phyloP scores from a whole-genome alignment of 2,329 filamentous ascomycete species.

The Sarocladium strictum region DNA sequence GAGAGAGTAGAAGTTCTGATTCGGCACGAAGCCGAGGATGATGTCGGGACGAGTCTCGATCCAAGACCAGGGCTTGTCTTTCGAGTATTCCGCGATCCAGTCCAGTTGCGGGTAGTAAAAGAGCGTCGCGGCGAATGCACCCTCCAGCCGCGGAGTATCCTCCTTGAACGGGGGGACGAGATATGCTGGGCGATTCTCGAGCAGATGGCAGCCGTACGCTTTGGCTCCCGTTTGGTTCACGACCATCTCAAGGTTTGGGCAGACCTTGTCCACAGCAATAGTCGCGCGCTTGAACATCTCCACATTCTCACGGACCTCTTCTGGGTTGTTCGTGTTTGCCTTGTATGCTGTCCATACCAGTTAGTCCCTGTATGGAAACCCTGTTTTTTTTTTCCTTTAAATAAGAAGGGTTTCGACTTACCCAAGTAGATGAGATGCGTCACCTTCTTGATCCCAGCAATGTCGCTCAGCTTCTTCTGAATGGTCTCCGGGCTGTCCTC shows the following conservation, averaged over 20 bases:
- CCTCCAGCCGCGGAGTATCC: conserved; percentile 5
- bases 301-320: conserved; percentile 30
- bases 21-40: conserved; percentile 34
- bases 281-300: conserved; percentile 33
- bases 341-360: conserved; percentile 27
- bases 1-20: conserved; percentile 32
- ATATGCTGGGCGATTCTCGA: conserved; percentile 29
- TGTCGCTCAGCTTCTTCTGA: conserved; percentile 24
- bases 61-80: conserved; percentile 32
- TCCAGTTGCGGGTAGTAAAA: conserved; percentile 24
- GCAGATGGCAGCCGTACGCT: conserved; percentile 34
- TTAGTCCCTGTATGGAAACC: not conserved
- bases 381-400: too few species aligned
- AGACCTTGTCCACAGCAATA: conserved; percentile 26
- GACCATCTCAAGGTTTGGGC: conserved; percentile 28
- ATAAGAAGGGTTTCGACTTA: conserved; percentile 10
- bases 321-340: conserved; percentile 25
- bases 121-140: not conserved
- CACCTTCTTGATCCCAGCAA: conserved; percentile 28
- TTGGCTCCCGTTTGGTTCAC: conserved; percentile 29
- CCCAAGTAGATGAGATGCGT: conserved; percentile 38
- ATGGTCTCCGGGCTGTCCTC: conserved; percentile 30
- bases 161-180: conserved; percentile 23
- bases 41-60: conserved; percentile 33
- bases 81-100: conserved; percentile 27